Percentiles rank a stretch among this genome's conserved stretches.
These are phyloP conservation scores for Fimicolochytrium jonesii DNA, from an alignment of 192 early-diverging fungal species.

Conservation along the genomic window DNA sequence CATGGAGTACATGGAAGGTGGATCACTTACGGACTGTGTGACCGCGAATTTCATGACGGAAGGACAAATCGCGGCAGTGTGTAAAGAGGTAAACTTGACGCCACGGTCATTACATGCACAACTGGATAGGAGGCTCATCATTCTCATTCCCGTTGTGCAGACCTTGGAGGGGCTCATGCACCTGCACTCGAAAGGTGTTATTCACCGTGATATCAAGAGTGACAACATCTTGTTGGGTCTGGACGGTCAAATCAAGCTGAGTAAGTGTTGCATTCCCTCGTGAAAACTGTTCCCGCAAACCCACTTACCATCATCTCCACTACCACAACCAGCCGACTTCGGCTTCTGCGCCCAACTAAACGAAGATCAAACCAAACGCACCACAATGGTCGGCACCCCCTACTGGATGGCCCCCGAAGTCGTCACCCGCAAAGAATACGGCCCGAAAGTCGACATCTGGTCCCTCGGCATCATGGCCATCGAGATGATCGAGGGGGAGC, in stretches of 20 bases:
- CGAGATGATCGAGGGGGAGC: constrained; percentile 97
- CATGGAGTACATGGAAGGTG: constrained; percentile 92
- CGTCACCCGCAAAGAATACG: constrained; percentile 86
- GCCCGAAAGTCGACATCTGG: constrained; percentile 93
- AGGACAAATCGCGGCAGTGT: constrained; percentile 90
- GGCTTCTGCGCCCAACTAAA: constrained; percentile 81
- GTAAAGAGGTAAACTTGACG: constrained; percentile 69
- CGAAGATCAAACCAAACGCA: constrained; percentile 61
- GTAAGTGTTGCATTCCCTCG: constrained; percentile 7
- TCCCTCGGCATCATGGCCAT: constrained; percentile 97
- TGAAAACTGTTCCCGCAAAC: background rate
- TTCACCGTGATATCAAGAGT: constrained; percentile 70
- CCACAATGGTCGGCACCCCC: constrained; percentile 79
- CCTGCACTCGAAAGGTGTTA: constrained; percentile 61
- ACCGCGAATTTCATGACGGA: constrained; percentile 81
- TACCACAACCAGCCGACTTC: constrained; percentile 65
- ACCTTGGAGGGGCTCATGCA: constrained; percentile 58
- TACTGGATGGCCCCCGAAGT: constrained; percentile 99
- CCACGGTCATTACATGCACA: no score
- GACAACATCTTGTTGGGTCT: constrained; percentile 62
- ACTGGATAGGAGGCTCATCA: no score
- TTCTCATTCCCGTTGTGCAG: constrained; percentile 19
- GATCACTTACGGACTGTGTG: constrained; percentile 78
- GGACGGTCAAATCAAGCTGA: constrained; percentile 78
- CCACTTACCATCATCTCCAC: background rate